Percentiles rank a stretch among this genome's conserved stretches.
These are phyloP conservation scores for Venturia pyrina DNA, from an alignment of 2,329 filamentous ascomycete genomes.

Conservation along the genomic window DNA sequence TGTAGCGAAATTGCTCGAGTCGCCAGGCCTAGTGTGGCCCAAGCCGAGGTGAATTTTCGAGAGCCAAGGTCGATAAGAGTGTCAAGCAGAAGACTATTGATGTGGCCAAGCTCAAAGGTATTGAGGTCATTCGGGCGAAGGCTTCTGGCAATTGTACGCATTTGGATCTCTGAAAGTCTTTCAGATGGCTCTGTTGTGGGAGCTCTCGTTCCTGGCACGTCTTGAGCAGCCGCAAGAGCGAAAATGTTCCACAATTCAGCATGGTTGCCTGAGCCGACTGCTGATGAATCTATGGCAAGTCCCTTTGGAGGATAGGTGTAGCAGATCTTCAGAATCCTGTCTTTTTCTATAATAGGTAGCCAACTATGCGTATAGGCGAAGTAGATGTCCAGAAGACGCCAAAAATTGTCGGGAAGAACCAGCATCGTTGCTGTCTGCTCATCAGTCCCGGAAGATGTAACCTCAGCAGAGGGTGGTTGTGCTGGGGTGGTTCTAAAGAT, in stretches of 20 bases:
- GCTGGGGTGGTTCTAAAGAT: neutral
- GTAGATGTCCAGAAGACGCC: conserved; percentile 58
- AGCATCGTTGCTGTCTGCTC: conserved; percentile 13
- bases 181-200: neutral
- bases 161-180: conserved; percentile 15
- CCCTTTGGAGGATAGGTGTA: conserved; percentile 43
- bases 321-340: conserved; percentile 48
- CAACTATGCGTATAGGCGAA: conserved; percentile 68
- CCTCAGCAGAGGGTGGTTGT: neutral
- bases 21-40: conserved; percentile 56
- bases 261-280: conserved; percentile 25
- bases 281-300: conserved; percentile 20
- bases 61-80: conserved; percentile 53
- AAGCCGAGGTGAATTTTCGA: conserved; percentile 48
- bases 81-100: conserved; percentile 38
- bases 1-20: conserved; percentile 38
- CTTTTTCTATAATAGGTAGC: conserved; percentile 64
- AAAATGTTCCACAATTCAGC: conserved; percentile 37
- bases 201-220: conserved; percentile 11
- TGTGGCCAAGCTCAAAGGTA: conserved; percentile 28
- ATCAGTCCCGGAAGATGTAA: neutral
- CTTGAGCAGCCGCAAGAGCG: conserved; percentile 29
- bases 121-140: conserved; percentile 24
- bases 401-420: conserved; percentile 44
- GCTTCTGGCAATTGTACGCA: conserved; percentile 22